Conservation (phyloP, 1,139 yeast species). For the Hemisphaericaspora lyxosophila region DNA sequence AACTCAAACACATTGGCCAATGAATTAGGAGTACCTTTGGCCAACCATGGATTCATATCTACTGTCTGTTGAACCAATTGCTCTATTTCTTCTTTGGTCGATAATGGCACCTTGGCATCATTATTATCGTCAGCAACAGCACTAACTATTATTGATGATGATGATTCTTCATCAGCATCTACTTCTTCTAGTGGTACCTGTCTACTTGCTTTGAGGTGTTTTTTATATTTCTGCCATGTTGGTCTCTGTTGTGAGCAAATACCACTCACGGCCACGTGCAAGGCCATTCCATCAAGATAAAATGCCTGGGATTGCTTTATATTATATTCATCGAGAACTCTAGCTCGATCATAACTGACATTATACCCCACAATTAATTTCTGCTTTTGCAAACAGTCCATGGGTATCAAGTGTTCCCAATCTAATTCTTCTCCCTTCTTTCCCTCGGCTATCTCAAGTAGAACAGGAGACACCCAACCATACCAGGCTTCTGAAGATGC, state of each 20-base stretch:
- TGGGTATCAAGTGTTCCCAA: conserved; percentile 71
- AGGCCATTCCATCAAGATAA: conserved; percentile 87
- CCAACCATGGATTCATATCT: conserved; percentile 73
- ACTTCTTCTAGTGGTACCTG: too few relatives aligned
- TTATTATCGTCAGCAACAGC: conserved; percentile 15
- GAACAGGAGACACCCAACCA: conserved; percentile 88
- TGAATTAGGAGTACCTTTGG: conserved; percentile 74
- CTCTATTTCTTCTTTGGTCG: conserved; percentile 26
- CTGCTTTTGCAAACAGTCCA: conserved; percentile 49
- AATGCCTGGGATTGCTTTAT: conserved; percentile 67
- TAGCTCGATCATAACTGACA: conserved; percentile 86
- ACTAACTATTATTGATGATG: too few relatives aligned
- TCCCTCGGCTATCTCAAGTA: conserved; percentile 41
- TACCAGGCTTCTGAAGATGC: conserved; percentile 84
- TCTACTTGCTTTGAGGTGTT: conserved; percentile 23
- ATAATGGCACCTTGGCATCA: conserved; percentile 10
- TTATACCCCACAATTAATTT: conserved; percentile 85
- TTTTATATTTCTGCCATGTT: conserved; percentile 66
- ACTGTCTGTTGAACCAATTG: conserved; percentile 10
- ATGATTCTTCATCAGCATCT: conserved; percentile 18
- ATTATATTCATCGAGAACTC: conserved; percentile 80
- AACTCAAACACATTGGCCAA: conserved; percentile 77
- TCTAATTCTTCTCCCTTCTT: conserved; percentile 21
- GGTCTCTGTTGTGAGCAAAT: conserved; percentile 92
- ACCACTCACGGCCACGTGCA: conserved; percentile 89